Evolutionary conservation across 768 basidiomycete genomes (phyloP).

Genomic region (Pleurotus tuber-regium): DNA sequence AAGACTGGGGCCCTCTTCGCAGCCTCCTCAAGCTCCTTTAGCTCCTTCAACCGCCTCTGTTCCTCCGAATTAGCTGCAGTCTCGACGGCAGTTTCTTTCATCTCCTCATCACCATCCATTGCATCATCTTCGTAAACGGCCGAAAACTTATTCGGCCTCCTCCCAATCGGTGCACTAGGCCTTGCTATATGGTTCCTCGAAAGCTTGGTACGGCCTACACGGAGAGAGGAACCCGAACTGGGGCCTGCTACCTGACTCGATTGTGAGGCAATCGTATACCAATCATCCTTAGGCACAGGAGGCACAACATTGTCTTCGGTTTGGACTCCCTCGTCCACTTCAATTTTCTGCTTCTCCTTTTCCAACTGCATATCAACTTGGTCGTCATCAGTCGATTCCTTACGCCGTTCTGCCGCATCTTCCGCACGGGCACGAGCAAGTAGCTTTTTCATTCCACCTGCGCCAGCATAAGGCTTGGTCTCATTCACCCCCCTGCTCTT

Average conservation of each 20-base stretch:
- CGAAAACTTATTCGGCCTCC: constrained; percentile 51
- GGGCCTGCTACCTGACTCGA: not conserved
- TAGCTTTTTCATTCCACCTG: constrained; percentile 77
- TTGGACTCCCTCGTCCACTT: constrained; percentile 30
- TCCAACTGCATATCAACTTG: constrained; percentile 51
- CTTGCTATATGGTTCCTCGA: constrained; percentile 61
- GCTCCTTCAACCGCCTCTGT: constrained; percentile 37
- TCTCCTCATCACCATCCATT: constrained; percentile 35
- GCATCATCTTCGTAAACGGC: constrained; percentile 57
- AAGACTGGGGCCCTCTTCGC: constrained; percentile 55
- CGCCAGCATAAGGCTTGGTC: constrained; percentile 76
- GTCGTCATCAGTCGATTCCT: not conserved
- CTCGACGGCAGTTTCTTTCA: not conserved
- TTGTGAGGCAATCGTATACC: constrained; percentile 14
- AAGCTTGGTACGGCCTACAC: constrained; percentile 61
- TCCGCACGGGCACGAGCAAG: constrained; percentile 40
- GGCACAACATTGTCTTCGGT: constrained; percentile 29
- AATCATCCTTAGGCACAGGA: constrained; percentile 21
- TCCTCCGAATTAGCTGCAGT: constrained; percentile 32
- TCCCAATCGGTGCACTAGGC: constrained; percentile 37
- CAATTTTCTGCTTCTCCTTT: constrained; percentile 33
- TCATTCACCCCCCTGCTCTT: constrained; percentile 46
- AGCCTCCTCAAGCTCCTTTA: constrained; percentile 49
- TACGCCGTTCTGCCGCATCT: not conserved
- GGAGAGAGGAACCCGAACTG: constrained; percentile 45